Evolutionary conservation across 2,329 filamentous ascomycete genomes (phyloP), one percentile per base, ranked within the genome.

Genomic region (Gnomoniopsis sp.): DNA sequence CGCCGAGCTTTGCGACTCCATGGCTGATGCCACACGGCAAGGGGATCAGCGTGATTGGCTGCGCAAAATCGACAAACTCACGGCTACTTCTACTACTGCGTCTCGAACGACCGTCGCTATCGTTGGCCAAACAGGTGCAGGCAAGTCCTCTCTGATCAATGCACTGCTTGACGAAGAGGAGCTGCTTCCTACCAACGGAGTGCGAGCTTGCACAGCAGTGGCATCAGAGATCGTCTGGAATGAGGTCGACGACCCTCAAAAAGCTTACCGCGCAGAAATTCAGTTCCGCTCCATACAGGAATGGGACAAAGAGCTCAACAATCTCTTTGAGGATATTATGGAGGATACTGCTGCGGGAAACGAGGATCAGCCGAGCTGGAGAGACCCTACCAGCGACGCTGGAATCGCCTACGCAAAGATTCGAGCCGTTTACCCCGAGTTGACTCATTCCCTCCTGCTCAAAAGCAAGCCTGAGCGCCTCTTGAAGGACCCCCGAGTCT

Each of bases 141-240:
- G 85, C 0, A 88, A 88, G 65, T 83, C 78, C 19, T 84, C 80
- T 2, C 72, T 87, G 0, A 85, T 88, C 68, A 88, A 88, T 64
- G 84, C 85, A 0, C 66, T 88, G 33, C 72, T 88, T 0, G 82
- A 87, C 36, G 81, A 88, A 64, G 82, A 87, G 61, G 73, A 77
- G n/a, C 70, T 76, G 2, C 58, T 75, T 0, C 72, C 70, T 0
- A 75, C 73, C 0, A 72, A 65, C 43, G 83, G 83, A 65, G 83
- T 86, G 78, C 71, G 81, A 23, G 85, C 85, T 0, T 87, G 84
- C 57, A 88, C 85, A 0, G 82, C 84, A 0, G 81, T 83, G 0
- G 52, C 46, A 77, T 86, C 0, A 87, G 84, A 88, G 63, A 76
- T 88, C 1, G 78, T 77, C 0, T 87, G 77, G 69, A 87, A 87